phyloP scores from a whole-genome alignment of 495 filamentous ascomycete genomes.

The Podospora pseudoanserina region DNA sequence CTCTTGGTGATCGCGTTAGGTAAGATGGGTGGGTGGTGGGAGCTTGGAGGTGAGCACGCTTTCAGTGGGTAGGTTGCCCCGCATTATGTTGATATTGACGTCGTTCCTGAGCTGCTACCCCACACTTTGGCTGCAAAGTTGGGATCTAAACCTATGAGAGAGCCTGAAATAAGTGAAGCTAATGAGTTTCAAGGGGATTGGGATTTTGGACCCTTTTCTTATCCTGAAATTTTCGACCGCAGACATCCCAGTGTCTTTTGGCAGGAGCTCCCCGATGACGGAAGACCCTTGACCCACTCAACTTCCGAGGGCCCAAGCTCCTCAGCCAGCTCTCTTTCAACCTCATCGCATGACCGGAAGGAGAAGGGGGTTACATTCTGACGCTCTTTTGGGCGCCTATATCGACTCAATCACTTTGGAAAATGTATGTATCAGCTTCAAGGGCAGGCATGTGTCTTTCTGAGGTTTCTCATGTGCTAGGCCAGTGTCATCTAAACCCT shows the following conservation, averaged over 20 bases:
- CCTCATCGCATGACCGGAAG: not conserved
- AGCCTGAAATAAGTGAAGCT: not conserved
- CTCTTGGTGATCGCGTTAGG: constrained; percentile 1
- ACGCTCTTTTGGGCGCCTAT: not conserved
- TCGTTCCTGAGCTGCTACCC: not conserved
- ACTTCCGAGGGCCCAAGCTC: not conserved
- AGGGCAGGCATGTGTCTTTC: not conserved
- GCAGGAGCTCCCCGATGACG: not conserved
- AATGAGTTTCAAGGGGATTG: not conserved
- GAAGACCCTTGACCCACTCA: not conserved
- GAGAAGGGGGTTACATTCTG: not conserved
- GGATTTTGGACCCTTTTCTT: not conserved
- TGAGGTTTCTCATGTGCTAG: not conserved
- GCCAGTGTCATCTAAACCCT: not conserved
- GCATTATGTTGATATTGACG: constrained; percentile 4
- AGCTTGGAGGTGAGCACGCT: not conserved
- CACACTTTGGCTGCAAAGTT: not conserved
- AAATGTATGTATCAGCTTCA: too few species aligned
- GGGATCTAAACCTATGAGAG: not conserved
- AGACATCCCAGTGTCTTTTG: not conserved
- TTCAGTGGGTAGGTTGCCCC: not conserved
- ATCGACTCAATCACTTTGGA: too few species aligned
- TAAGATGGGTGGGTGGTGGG: not conserved
- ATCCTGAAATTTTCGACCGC: not conserved
- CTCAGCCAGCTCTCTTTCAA: not conserved